Evolutionary conservation across 352 stramenopile genomes (phyloP).

Genomic region (Saprolegnia parasitica): DNA sequence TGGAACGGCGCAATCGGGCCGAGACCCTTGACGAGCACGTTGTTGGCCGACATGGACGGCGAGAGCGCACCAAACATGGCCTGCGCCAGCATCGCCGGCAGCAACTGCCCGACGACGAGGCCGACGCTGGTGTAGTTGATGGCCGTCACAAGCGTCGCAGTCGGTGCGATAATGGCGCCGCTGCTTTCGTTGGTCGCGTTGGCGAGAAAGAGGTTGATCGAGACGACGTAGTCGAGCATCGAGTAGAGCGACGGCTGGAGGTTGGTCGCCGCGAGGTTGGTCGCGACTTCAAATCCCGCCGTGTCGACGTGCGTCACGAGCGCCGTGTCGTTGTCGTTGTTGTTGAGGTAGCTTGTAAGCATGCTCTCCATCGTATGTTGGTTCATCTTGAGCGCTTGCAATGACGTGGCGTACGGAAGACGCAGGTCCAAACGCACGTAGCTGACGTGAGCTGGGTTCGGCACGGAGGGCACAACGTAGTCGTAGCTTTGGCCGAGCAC

Average conservation of each 20-base stretch:
- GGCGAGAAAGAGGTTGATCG: not conserved
- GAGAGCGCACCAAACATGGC: constrained; percentile 4
- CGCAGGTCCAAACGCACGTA: not conserved
- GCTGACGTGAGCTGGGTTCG: not conserved
- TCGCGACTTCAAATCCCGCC: not conserved
- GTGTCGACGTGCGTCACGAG: not conserved
- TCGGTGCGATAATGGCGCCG: not conserved
- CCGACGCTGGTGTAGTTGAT: not conserved
- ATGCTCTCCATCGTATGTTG: not conserved
- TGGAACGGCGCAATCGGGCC: not conserved
- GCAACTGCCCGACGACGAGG: not conserved
- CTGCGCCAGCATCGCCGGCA: not conserved
- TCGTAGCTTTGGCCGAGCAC: not conserved
- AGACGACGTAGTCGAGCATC: constrained; percentile 13
- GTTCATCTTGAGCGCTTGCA: constrained; percentile 15
- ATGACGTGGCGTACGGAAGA: constrained; percentile 7
- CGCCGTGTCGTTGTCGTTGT: not conserved
- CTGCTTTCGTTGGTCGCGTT: not conserved
- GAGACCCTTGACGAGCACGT: not conserved
- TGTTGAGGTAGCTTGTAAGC: not conserved
- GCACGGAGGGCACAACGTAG: not conserved
- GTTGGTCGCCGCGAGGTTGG: not conserved
- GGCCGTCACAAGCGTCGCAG: not conserved
- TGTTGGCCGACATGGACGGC: constrained; percentile 2
- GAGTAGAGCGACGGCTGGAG: not conserved